Conservation (phyloP, 805 yeast species). For the Scheffersomyces coipomensis region DNA sequence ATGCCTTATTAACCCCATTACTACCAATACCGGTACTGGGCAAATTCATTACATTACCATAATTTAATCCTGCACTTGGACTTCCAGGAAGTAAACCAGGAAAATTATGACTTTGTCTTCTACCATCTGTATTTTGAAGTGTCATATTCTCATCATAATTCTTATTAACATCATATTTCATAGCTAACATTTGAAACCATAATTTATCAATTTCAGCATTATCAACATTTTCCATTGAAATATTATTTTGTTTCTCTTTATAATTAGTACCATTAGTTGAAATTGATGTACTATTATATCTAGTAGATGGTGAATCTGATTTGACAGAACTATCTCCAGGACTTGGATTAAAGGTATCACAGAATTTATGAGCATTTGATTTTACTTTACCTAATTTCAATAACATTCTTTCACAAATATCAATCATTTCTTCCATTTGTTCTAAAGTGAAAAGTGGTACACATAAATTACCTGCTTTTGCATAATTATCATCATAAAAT, state of each 20-base stretch:
- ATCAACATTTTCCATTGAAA: slow-evolving; percentile 16
- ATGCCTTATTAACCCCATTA: background rate
- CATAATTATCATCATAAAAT: slow-evolving; percentile 20
- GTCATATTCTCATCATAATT: background rate
- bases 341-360: slow-evolving; percentile 4
- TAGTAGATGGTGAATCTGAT: background rate
- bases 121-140: background rate
- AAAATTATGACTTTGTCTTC: background rate
- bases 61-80: background rate
- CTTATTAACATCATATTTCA: slow-evolving; percentile 18
- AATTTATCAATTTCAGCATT: slow-evolving; percentile 31
- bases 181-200: slow-evolving; percentile 33
- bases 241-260: background rate
- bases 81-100: slow-evolving; percentile 1
- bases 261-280: slow-evolving; percentile 6
- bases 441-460: slow-evolving; percentile 13
- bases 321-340: background rate
- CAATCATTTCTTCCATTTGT: slow-evolving; percentile 25
- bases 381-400: slow-evolving; percentile 18
- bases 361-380: slow-evolving; percentile 9
- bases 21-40: background rate
- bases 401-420: slow-evolving; percentile 23
- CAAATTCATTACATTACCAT: background rate
- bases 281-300: slow-evolving; percentile 9
- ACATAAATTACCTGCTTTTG: slow-evolving; percentile 5